These are phyloP conservation scores for Tardiomyces depauwii DNA, from an alignment of 1,139 yeast genomes.

Conservation along the genomic window DNA sequence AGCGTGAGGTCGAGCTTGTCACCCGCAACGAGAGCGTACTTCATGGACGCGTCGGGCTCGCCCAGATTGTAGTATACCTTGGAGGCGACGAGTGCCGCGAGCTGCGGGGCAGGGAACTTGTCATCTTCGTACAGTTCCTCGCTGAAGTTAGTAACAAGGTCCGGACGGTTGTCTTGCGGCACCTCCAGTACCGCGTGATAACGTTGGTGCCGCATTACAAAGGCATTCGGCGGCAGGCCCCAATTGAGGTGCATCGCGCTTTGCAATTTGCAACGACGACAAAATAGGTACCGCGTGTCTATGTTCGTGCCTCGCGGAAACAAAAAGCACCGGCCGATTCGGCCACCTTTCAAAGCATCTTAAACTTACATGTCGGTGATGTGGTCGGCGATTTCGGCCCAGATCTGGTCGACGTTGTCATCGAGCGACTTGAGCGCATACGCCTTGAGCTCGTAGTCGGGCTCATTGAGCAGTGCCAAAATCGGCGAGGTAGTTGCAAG, in stretches of 20 bases:
- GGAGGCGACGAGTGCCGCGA: constrained; percentile 89
- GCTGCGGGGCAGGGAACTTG: constrained; percentile 57
- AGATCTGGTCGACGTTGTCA: constrained; percentile 74
- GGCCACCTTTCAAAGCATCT: constrained; percentile 2
- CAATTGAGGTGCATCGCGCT: no score
- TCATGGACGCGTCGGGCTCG: constrained; percentile 85
- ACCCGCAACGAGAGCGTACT: constrained; percentile 79
- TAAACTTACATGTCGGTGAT: constrained; percentile 44
- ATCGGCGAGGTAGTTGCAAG: constrained; percentile 60
- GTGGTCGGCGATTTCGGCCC: constrained; percentile 96
- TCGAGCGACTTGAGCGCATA: constrained; percentile 81
- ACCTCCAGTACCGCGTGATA: no score
- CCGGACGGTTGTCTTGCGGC: no score
- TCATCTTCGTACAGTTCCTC: constrained; percentile 89
- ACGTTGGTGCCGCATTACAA: no score
- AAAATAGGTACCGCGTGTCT: no score
- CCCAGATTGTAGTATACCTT: constrained; percentile 94
- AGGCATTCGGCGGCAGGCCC: no score
- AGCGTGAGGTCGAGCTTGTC: constrained; percentile 62
- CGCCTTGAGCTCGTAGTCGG: constrained; percentile 63
- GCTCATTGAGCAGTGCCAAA: constrained; percentile 77
- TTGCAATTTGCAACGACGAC: no score
- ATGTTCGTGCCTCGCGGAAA: no score
- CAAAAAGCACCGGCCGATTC: no score
- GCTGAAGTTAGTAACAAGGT: constrained; percentile 5